Evolutionary conservation across 2,329 filamentous ascomycete genomes (phyloP), one percentile per base, ranked within the genome.

Genomic region (Tolypocladium tropicale): DNA sequence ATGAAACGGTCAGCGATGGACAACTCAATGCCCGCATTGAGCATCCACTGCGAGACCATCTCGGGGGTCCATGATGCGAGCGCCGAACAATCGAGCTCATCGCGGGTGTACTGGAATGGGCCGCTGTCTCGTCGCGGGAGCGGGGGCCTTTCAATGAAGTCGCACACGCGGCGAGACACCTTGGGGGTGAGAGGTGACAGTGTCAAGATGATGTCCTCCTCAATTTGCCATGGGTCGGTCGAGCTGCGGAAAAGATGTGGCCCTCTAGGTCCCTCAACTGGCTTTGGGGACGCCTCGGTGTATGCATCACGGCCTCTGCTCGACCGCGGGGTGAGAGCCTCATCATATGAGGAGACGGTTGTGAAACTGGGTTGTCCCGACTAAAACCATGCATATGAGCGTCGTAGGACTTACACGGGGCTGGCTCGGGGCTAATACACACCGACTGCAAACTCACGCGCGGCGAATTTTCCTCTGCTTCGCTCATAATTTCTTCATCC

Each of bases 11-110:
- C 86, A 12, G 94, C 86, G 53, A 93, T 79, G 7, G 79, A 75
- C 53, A 83, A 75, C 68, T 96, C 92, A 67, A 95, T 85, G 63
- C 89, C 90, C 49, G 85, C 83, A 68, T 90, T 83, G 65, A 86
- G 82, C 90, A 96, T 94, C 82, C 89, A 94, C 66, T 89, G 84
- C 55, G 88, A 88, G 48, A 94, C 89, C 73, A 90, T 86, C 66
- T 85, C 80, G 3, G 89, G 85, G 16, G 82, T 80, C 90, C 88
- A 94, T 49, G 76, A 74, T 18, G 80, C 76, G 58, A 93, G 78
- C 53, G 80, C 76, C 28, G 74, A 71, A 34, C 80, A 75, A 62
- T 88, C 80, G 36, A 89, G 76, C 58, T 83, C 76, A 57, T 76
- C 76, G 58, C 77, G 70, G 2, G 78, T 80, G 65, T 78, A 86